These are phyloP conservation scores for Thymus mandschuricus DNA, from an alignment of 257 asterid genomes.

Conservation along the genomic window DNA sequence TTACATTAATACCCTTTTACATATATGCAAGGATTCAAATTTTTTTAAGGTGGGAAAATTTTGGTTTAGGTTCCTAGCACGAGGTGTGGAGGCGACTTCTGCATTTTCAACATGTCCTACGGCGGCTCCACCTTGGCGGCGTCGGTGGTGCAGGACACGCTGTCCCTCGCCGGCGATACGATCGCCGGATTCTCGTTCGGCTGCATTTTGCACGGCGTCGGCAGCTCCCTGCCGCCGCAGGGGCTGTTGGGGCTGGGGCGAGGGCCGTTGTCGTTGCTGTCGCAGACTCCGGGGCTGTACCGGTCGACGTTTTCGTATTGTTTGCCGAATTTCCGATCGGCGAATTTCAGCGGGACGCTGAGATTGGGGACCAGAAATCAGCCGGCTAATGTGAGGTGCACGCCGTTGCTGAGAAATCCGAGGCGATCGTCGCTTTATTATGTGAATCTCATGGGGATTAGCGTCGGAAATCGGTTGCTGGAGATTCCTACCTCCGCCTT, in stretches of 20 bases:
- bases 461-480: slow-evolving; percentile 52
- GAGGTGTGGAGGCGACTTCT: slow-evolving; percentile 47
- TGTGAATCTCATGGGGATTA: slow-evolving; percentile 63
- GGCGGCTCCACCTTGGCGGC: slow-evolving; percentile 63
- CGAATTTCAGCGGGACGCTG: slow-evolving; percentile 66
- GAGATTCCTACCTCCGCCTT: slow-evolving; percentile 58
- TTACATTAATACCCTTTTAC: too few species aligned
- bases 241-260: slow-evolving; percentile 82
- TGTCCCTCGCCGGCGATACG: slow-evolving; percentile 57
- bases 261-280: slow-evolving; percentile 63
- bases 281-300: slow-evolving; percentile 57
- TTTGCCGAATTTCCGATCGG: slow-evolving; percentile 69
- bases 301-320: slow-evolving; percentile 80
- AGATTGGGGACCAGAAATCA: slow-evolving; percentile 67
- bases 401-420: slow-evolving; percentile 66
- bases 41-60: too few species aligned
- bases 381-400: slow-evolving; percentile 57
- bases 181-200: slow-evolving; percentile 61
- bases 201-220: slow-evolving; percentile 60
- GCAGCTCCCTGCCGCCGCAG: slow-evolving; percentile 64
- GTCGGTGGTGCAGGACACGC: slow-evolving; percentile 55
- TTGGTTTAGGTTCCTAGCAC: slow-evolving; percentile 53
- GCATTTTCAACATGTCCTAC: slow-evolving; percentile 65
- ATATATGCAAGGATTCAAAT: too few species aligned
- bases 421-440: slow-evolving; percentile 79